Base-by-base conservation (phyloP, 129 eudicot genomes). In the Erigeron canadensis region DNA sequence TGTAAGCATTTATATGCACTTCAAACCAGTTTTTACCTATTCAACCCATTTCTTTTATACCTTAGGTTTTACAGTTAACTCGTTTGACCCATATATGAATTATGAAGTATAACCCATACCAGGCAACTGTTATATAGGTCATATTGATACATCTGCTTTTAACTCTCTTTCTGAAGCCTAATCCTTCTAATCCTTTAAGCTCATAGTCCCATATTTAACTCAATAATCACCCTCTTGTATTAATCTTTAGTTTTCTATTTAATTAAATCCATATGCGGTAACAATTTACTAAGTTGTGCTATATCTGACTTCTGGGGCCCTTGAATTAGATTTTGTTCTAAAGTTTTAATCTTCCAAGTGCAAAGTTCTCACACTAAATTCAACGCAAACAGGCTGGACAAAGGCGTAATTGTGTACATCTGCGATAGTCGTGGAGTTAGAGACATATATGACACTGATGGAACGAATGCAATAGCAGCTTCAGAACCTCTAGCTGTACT, bases 341-440 rank as follows among this genome's bases (percentile, higher is more conserved):
- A 34, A 53, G n/a, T 43, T 42, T 22, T 76, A 23, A 21, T 70
- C 56, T 45, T 64, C 53, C 4, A 54, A 65, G 38, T 65, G 65
- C 79, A 65, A 75, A 67, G 47, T 48, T 73, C 80, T 69, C 10
- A 83, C 40, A 3, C 8, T 16, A 68, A 46, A 69, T 59, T 19
- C 38, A 42, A 67, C 82, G 75, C 50, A 22, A 74, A 65, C 85
- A 94, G 99, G 97, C 74, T 95, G 88, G 87, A 90, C 68, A 90
- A 90, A 73, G 97, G 99, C 18, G 97, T 95, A 70, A 95, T 95
- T 67, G 99, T 95, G 65, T 95, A 95, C 75, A 90, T 95, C 16
- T 95, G 97, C 60, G 99, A 95, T 74, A 90, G 91, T 68, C 96
- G 89, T 67, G 99, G 99, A 60, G 99, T 95, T 67, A 75, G 97